Base-by-base conservation (phyloP, 2,329 filamentous ascomycete species). In the Monilinia aucupariae region DNA sequence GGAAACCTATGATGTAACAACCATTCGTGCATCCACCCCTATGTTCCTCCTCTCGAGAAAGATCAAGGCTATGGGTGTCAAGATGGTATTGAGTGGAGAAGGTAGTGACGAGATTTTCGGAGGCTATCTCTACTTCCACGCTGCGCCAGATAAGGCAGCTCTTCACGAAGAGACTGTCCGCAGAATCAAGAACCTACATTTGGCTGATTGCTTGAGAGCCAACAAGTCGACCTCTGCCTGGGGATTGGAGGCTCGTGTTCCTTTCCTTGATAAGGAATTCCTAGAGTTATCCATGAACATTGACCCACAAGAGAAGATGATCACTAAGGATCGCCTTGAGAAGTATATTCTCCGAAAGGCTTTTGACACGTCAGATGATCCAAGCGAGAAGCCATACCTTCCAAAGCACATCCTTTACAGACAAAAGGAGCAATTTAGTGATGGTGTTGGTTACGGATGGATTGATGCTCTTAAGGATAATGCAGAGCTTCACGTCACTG, bases 171-270 rank as follows among this genome's bases (percentile, higher is more conserved):
- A 99, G 82, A 96, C 91, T 30, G 89, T 99, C 56, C 87, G 91
- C 70, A 88, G 94, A 68, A 90, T 99, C 72, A 96, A 97, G 85
- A 93, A 97, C 85, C 81, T 99, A 69, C 94, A 99, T 75, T 80
- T 96, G 68, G 86, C 92, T n/a, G 94, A 99, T 78, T 97, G 94
- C 78, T 82, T 99, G 72, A 88, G 94, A 72, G 94, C 94, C 76
- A 99, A 99, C 89, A 99, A 99, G 83, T 97, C 93, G 45, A 99
- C 94, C 22, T 92, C 91, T 8, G 94, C 94, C 6, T 99, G 94
- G 94, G 94, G 94, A 74, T 85, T 99, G 41, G 94, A 99, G 80
- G 94, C 96, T 50, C 92, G 94, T 74, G 94, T 99, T 66, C 94
- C 94, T 4, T 99, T 99, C 85, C 80, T 99, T 67, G 94, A 99